Conservation (phyloP, 2,329 filamentous ascomycete species). For the Colletotrichum magnum region DNA sequence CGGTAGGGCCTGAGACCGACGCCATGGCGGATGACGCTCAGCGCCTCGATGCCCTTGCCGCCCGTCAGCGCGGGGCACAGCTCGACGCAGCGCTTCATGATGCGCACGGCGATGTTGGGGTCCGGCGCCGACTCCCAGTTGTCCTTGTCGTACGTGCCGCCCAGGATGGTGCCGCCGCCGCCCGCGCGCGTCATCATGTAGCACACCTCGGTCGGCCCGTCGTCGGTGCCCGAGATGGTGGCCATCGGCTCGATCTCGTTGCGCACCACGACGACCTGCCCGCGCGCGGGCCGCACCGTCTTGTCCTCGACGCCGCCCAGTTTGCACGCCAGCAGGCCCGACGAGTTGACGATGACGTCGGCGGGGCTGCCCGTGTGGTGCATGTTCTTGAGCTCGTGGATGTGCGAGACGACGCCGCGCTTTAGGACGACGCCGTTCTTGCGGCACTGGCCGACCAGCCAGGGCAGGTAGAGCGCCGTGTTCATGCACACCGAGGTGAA, state of each 20-base stretch:
- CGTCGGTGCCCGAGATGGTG: slow-evolving; percentile 79
- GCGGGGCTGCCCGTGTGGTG: slow-evolving; percentile 72
- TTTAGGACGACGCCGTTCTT: slow-evolving; percentile 71
- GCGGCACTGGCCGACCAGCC: slow-evolving; percentile 76
- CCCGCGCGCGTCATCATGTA: slow-evolving; percentile 89
- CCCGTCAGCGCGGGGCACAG: slow-evolving; percentile 74
- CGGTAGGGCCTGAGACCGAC: slow-evolving; percentile 86
- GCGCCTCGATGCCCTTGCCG: slow-evolving; percentile 77
- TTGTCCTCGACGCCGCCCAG: slow-evolving; percentile 78
- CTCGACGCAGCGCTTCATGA: slow-evolving; percentile 84
- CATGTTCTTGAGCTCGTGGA: slow-evolving; percentile 70
- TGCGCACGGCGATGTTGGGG: slow-evolving; percentile 82
- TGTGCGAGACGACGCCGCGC: slow-evolving; percentile 67
- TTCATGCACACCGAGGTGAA: slow-evolving; percentile 83
- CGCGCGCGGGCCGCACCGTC: slow-evolving; percentile 74
- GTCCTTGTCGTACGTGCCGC: slow-evolving; percentile 85
- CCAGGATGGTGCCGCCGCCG: slow-evolving; percentile 86
- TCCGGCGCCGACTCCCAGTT: slow-evolving; percentile 87
- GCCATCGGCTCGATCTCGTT: slow-evolving; percentile 83
- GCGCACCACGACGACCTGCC: slow-evolving; percentile 84
- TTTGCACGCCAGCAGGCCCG: slow-evolving; percentile 74
- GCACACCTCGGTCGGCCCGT: slow-evolving; percentile 78
- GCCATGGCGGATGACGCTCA: slow-evolving; percentile 84
- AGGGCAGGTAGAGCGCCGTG: slow-evolving; percentile 79
- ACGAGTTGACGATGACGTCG: slow-evolving; percentile 78